Evolutionary conservation across 2,329 filamentous ascomycete genomes (phyloP), one percentile per base, ranked within the genome.

Genomic region (Penicillium sp.): DNA sequence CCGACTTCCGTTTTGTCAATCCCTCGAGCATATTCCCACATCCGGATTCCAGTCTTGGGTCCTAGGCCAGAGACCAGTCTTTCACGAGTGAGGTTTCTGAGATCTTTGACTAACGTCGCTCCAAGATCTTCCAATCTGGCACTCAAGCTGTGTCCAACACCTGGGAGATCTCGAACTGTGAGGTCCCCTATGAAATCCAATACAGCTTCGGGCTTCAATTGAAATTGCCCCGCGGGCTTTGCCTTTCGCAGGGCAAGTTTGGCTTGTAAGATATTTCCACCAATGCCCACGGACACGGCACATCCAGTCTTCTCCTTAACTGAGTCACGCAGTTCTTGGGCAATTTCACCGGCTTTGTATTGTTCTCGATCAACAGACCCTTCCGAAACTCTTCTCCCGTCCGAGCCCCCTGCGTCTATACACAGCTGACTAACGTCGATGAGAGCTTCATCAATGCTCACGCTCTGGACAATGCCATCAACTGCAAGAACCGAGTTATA

Each of bases 381-480:
- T 70, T 95, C 89, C 9, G 84, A 82, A 5, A 87, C 70, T 1
- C 82, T 84, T 22, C 79, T 77, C 1, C 89, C 90, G 64, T 89
- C 84, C 1, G 88, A 90, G 2, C 85, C 86, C 11, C 85, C 83
- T 14, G 82, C 82, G 13, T 82, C 78, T 45, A 91, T 77, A 57
- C 95, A 90, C 3, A 90, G 75, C 3, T 79, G 78, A 3, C 90
- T 95, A 33, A 93, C 83, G 73, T 99, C 95, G 16, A 99, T 78
- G 8, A 99, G 82, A 1, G 92, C 95, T 75, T 99, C 96, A 64
- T 99, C 96, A 46, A 99, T 90, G 69, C 95, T 98, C 52, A 99
- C 93, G 68, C 95, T 98, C 71, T 99, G 95, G 0, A 98, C 91
- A 19, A 91, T 76, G 1, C 92, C 93, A 19, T 89, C 91, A 9